These are phyloP conservation scores for Ascochyta viciae-villosae DNA, from an alignment of 2,329 filamentous ascomycete genomes.

Conservation along the genomic window DNA sequence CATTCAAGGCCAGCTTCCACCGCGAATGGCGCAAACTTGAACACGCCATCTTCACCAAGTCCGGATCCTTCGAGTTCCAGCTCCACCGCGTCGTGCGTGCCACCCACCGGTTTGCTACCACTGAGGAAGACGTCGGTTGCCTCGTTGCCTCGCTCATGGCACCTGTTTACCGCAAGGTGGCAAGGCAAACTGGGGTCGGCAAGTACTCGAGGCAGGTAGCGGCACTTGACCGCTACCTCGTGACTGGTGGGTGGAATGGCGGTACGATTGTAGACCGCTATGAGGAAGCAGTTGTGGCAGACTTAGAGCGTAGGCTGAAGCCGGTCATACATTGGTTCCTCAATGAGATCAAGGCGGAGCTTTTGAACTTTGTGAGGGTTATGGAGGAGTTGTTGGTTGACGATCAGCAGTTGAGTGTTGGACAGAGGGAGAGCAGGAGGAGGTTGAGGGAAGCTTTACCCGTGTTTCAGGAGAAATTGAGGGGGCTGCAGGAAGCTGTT, in stretches of 20 bases:
- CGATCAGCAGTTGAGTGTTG: constrained; percentile 13
- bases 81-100: constrained; percentile 11
- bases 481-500: neutral
- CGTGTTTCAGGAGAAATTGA: constrained; percentile 6
- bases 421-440: constrained; percentile 8
- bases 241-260: constrained; percentile 8
- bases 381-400: constrained; percentile 11
- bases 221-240: constrained; percentile 7
- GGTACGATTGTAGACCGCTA: constrained; percentile 13
- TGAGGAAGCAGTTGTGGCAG: constrained; percentile 6
- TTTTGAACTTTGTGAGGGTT: constrained; percentile 12
- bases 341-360: constrained; percentile 10
- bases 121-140: constrained; percentile 11
- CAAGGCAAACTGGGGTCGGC: constrained; percentile 1
- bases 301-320: constrained; percentile 5
- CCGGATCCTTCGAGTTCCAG: constrained; percentile 15
- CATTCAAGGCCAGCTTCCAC: constrained; percentile 13
- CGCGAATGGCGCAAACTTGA: constrained; percentile 18
- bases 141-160: constrained; percentile 12
- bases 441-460: constrained; percentile 6
- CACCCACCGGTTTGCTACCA: constrained; percentile 13
- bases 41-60: constrained; percentile 10
- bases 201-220: constrained; percentile 10
- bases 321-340: constrained; percentile 13
- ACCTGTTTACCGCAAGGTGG: constrained; percentile 7